A percentile compares a stretch with the other conserved stretches of the same genome.
Evolutionary conservation across 495 filamentous ascomycete genomes (phyloP).

Genomic region (Pseudevernia furfuracea): DNA sequence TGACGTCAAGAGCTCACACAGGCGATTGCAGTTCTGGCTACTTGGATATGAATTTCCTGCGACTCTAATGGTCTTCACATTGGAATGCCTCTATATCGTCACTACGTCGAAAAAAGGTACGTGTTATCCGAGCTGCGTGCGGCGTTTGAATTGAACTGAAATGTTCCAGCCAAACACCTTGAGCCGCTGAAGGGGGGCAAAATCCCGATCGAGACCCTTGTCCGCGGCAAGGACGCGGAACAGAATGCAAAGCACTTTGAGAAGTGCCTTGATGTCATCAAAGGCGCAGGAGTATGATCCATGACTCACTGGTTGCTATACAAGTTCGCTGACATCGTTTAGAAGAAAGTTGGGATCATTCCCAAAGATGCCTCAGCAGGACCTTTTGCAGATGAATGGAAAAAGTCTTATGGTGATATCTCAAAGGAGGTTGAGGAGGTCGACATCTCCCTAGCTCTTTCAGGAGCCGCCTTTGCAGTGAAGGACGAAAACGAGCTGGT

Average conservation of each 20-base stretch:
- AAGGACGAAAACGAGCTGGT: conserved; percentile 93
- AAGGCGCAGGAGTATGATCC: conserved; percentile 66
- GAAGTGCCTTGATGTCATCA: conserved; percentile 76
- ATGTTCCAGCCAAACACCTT: conserved; percentile 70
- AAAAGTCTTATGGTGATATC: conserved; percentile 63
- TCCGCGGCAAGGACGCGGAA: conserved; percentile 81
- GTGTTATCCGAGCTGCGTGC: conserved; percentile 16
- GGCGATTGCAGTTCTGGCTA: conserved; percentile 74
- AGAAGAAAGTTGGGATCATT: conserved; percentile 85
- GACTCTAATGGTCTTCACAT: conserved; percentile 84
- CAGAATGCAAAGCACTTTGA: conserved; percentile 81
- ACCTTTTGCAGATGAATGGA: conserved; percentile 95
- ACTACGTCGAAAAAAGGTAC: conserved; percentile 96
- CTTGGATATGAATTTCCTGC: conserved; percentile 98
- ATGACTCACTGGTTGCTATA: not conserved
- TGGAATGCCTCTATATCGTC: conserved; percentile 78
- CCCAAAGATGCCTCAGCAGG: conserved; percentile 76
- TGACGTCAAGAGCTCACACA: conserved; percentile 22
- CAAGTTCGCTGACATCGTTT: conserved; percentile 24
- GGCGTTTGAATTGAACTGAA: not conserved
- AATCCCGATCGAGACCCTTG: conserved; percentile 78
- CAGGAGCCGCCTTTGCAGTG: conserved; percentile 74
- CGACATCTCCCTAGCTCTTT: conserved; percentile 76
- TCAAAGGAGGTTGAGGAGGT: conserved; percentile 82
- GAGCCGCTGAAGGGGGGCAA: conserved; percentile 88